Conservation (phyloP, 805 yeast species). For the Candida khao-thaluensis region DNA sequence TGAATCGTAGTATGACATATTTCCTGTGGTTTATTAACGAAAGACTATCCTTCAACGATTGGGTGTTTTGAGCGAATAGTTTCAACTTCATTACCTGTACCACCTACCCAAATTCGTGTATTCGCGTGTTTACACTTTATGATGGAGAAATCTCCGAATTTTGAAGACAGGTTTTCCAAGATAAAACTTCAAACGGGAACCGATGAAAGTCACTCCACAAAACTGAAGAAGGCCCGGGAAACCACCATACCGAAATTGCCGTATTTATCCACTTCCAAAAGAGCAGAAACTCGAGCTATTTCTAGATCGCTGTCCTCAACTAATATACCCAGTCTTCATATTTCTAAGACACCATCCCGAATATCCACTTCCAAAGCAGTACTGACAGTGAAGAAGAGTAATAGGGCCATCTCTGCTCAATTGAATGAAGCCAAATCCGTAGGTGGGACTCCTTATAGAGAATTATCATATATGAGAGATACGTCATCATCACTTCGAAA, state of each 20-base stretch:
- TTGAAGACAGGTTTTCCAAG: constrained; percentile 15
- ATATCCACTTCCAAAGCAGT: constrained; percentile 3
- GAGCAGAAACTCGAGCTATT: constrained; percentile 16
- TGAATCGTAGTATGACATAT: constrained; percentile 53
- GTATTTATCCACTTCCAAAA: constrained; percentile 14
- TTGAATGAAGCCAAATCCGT: constrained; percentile 8
- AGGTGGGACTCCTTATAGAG: constrained; percentile 11
- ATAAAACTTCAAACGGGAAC: constrained; percentile 9
- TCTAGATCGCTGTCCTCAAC: constrained; percentile 12
- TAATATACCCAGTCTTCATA: constrained; percentile 8
- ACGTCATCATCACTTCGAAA: constrained; percentile 38
- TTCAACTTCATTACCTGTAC: constrained; percentile 14
- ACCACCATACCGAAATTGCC: constrained; percentile 14
- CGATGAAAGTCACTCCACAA: not conserved
- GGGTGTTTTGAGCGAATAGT: constrained; percentile 9
- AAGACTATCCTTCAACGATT: constrained; percentile 10
- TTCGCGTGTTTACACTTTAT: not conserved
- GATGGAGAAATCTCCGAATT: constrained; percentile 1
- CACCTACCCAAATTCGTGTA: not conserved
- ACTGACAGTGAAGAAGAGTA: constrained; percentile 8
- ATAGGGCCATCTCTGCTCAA: constrained; percentile 1
- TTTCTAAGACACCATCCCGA: constrained; percentile 13
- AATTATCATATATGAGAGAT: constrained; percentile 40
- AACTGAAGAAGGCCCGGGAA: not conserved
- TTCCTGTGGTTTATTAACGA: constrained; percentile 11